Evolutionary conservation across 2,329 filamentous ascomycete species (phyloP).

Genomic region (Calonectria pauciramosa): DNA sequence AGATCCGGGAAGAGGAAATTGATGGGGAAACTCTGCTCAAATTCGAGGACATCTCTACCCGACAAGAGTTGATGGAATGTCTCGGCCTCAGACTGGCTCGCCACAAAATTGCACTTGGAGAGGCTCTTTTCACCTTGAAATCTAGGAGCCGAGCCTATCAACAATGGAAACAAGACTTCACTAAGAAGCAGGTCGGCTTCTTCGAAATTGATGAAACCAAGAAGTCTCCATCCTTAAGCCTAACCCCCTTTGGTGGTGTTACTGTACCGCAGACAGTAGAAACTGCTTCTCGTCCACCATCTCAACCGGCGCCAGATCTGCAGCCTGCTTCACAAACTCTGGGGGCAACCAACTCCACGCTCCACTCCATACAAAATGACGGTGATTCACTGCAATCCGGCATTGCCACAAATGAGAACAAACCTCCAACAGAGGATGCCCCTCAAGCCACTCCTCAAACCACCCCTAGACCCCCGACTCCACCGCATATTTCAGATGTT

Average conservation of each 20-base stretch:
- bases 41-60: constrained; percentile 62
- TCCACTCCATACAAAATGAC: not conserved
- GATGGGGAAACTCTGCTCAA: constrained; percentile 76
- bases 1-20: constrained; percentile 73
- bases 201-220: constrained; percentile 22
- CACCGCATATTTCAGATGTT: not conserved
- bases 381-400: not conserved
- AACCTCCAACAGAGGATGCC: not conserved
- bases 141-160: constrained; percentile 64
- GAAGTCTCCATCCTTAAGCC: not conserved
- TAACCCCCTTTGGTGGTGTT: not conserved
- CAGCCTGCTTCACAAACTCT: not conserved
- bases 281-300: not conserved
- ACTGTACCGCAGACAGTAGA: not conserved
- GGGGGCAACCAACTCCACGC: not conserved
- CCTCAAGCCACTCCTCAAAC: not conserved
- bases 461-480: not conserved
- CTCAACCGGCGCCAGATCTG: not conserved
- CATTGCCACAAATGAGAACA: not conserved
- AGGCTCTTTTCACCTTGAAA: constrained; percentile 70
- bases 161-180: constrained; percentile 44
- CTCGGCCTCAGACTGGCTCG: constrained; percentile 70
- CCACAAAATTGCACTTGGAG: constrained; percentile 69
- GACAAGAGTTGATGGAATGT: constrained; percentile 65
- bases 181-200: constrained; percentile 33